Conservation (phyloP, 169 alveolate genomes). For the Plasmodium gallinaceum region DNA sequence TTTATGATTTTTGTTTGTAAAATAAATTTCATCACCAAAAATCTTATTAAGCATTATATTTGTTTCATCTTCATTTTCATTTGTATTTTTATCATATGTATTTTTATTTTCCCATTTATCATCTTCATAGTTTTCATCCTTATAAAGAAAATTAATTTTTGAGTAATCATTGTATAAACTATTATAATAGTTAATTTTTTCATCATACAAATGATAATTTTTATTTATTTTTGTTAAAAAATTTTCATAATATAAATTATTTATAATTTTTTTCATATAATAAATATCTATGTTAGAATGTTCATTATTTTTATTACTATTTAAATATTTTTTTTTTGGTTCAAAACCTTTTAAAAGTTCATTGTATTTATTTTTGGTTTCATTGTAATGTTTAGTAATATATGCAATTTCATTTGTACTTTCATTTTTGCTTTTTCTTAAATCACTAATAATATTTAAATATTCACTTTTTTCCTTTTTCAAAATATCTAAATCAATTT, state of each 20-base stretch:
- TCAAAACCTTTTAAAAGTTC: constrained; percentile 48
- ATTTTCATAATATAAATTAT: constrained; percentile 56
- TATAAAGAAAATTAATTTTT: neutral
- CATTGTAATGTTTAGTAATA: constrained; percentile 46
- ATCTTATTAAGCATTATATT: neutral
- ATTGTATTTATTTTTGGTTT: constrained; percentile 37
- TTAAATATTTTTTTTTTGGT: constrained; percentile 17
- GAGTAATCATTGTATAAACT: neutral
- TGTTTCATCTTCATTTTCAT: neutral
- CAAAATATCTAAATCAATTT: constrained; percentile 26
- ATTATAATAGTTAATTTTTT: constrained; percentile 6
- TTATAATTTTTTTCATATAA: constrained; percentile 57
- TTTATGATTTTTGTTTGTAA: neutral
- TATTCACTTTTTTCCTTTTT: constrained; percentile 67
- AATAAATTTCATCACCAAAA: constrained; percentile 1
- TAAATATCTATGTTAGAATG: constrained; percentile 42
- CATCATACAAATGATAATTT: constrained; percentile 18
- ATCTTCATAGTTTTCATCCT: neutral
- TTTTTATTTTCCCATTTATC: neutral
- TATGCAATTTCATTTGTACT: constrained; percentile 32
- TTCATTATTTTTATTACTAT: constrained; percentile 11
- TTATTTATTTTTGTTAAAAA: constrained; percentile 29
- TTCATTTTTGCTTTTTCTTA: constrained; percentile 50
- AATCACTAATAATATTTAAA: constrained; percentile 17
- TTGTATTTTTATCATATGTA: neutral